phyloP scores from a whole-genome alignment of 164 flowering plant species.

The Vitis vinifera region DNA sequence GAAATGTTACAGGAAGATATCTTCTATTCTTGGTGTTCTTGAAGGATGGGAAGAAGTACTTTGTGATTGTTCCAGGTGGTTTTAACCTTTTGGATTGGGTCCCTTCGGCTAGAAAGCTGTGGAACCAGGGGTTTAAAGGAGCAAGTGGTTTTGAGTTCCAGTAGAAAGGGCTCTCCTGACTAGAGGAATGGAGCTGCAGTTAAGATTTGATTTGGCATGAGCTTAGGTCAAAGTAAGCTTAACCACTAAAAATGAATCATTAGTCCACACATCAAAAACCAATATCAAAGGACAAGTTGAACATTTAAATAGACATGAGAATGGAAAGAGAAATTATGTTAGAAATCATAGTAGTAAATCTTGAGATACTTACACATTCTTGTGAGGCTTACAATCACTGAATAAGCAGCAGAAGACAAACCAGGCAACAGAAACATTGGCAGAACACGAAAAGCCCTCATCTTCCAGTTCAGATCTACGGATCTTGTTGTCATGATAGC shows the following conservation, averaged over 20 bases:
- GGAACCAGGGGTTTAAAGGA: no score
- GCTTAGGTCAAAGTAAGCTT: no score
- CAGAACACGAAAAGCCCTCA: conserved; percentile 74
- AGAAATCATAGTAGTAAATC: background rate
- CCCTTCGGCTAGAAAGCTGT: no score
- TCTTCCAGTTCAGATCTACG: conserved; percentile 75
- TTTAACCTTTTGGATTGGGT: no score
- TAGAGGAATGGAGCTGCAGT: no score
- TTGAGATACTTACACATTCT: conserved; percentile 64
- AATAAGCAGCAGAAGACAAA: conserved; percentile 49
- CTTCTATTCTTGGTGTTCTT: no score
- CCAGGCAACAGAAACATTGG: conserved; percentile 88
- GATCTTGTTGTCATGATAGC: conserved; percentile 86
- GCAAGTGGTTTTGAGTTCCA: no score
- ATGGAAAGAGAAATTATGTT: background rate
- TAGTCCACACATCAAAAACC: background rate
- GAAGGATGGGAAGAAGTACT: no score
- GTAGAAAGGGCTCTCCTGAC: no score
- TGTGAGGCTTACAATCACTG: conserved; percentile 46
- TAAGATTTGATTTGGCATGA: no score
- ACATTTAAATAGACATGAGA: background rate
- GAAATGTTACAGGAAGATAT: no score
- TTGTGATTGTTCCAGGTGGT: no score
- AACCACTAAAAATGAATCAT: background rate
- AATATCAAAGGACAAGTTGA: background rate